Conservation (phyloP, 2,329 filamentous ascomycete genomes). For the Trichoderma brevicompactum region DNA sequence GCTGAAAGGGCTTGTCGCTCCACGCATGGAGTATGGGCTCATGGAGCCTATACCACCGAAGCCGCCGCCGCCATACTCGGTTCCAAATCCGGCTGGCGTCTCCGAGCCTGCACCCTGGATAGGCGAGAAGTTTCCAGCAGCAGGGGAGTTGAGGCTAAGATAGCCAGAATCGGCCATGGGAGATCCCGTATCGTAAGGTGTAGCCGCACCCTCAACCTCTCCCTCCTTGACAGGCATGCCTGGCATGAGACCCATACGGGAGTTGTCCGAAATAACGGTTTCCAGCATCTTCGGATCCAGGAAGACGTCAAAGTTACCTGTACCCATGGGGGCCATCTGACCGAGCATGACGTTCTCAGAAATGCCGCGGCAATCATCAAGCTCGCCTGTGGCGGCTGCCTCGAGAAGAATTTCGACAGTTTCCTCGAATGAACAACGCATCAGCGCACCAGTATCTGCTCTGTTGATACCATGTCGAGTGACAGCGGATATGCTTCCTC, state of each 20-base stretch:
- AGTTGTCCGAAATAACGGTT: slow-evolving; percentile 91
- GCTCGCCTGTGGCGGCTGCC: slow-evolving; percentile 89
- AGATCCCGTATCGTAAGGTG: slow-evolving; percentile 89
- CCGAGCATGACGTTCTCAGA: slow-evolving; percentile 99
- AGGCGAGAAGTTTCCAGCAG: slow-evolving; percentile 71
- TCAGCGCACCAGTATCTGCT: slow-evolving; percentile 94
- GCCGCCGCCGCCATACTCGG: slow-evolving; percentile 60
- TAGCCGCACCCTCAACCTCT: slow-evolving; percentile 81
- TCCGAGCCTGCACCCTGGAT: slow-evolving; percentile 78
- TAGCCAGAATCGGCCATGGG: slow-evolving; percentile 75
- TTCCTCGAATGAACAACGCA: slow-evolving; percentile 99
- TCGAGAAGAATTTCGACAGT: slow-evolving; percentile 98
- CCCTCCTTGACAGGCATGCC: slow-evolving; percentile 77
- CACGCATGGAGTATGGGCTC: slow-evolving; percentile 66
- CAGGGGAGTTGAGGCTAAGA: slow-evolving; percentile 65
- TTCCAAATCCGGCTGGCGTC: slow-evolving; percentile 66
- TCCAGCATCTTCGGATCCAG: slow-evolving; percentile 95
- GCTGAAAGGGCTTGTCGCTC: slow-evolving; percentile 76
- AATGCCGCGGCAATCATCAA: slow-evolving; percentile 97
- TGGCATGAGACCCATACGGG: slow-evolving; percentile 79
- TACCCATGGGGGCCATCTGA: slow-evolving; percentile 95
- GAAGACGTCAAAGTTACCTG: slow-evolving; percentile 91
- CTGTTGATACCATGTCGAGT: slow-evolving; percentile 99
- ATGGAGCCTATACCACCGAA: slow-evolving; percentile 55
- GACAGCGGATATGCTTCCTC: slow-evolving; percentile 91